Conservation (phyloP, 768 basidiomycete species). For the Boletus sensibilis region DNA sequence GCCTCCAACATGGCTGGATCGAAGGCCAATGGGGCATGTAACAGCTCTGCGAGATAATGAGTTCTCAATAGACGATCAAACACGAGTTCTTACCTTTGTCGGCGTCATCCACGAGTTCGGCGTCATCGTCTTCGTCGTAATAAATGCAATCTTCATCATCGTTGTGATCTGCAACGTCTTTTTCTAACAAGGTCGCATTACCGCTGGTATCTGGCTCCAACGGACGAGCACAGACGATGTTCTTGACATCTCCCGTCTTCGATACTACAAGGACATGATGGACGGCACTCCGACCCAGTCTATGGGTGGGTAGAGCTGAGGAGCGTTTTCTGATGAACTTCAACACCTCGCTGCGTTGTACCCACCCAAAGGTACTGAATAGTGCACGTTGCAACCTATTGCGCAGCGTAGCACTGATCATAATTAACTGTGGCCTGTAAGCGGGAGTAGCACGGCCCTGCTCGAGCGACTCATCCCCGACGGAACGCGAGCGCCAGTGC, state of each 20-base stretch:
- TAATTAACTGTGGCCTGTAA: slow-evolving; percentile 55
- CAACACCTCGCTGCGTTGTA: slow-evolving; percentile 42
- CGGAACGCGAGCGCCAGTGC: not conserved
- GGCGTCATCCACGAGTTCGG: slow-evolving; percentile 15
- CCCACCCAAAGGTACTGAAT: slow-evolving; percentile 58
- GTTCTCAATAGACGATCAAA: not conserved
- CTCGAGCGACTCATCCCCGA: slow-evolving; percentile 10
- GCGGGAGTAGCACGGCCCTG: slow-evolving; percentile 3
- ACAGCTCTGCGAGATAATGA: slow-evolving; percentile 40
- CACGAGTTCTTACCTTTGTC: slow-evolving; percentile 22
- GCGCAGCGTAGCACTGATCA: slow-evolving; percentile 71
- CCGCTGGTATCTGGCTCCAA: not conserved
- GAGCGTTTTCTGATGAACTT: slow-evolving; percentile 29
- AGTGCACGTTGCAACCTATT: slow-evolving; percentile 41
- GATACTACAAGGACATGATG: slow-evolving; percentile 67
- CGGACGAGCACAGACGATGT: slow-evolving; percentile 49
- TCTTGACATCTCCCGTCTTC: slow-evolving; percentile 48
- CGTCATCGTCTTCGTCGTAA: slow-evolving; percentile 25
- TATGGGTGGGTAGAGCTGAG: slow-evolving; percentile 26
- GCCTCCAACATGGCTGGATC: slow-evolving; percentile 61
- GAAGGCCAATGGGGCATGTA: slow-evolving; percentile 49
- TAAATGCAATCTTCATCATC: slow-evolving; percentile 20
- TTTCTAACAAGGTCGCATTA: not conserved
- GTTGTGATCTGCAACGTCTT: not conserved
- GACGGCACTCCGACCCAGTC: slow-evolving; percentile 27